These are phyloP conservation scores for Phyllachora maydis DNA, from an alignment of 2,329 filamentous ascomycete species.

Conservation along the genomic window DNA sequence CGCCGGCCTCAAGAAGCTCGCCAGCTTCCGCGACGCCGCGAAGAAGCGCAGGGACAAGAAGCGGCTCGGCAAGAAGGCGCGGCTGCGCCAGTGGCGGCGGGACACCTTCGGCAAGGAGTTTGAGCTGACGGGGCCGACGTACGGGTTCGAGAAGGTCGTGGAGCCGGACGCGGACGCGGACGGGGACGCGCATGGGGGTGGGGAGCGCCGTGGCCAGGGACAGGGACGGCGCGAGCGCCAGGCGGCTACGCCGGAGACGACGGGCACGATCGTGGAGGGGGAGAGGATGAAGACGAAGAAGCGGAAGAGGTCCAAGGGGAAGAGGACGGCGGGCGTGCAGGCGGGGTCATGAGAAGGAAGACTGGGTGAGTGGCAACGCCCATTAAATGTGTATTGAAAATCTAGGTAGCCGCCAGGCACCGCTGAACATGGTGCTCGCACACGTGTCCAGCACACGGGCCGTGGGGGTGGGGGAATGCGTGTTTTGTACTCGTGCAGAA, in stretches of 20 bases:
- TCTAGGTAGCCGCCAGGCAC: too few relatives aligned
- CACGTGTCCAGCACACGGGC: too few relatives aligned
- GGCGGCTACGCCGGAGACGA: constrained; percentile 4
- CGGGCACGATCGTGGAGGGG: constrained; percentile 4
- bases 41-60: constrained; percentile 85
- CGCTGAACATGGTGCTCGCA: too few relatives aligned
- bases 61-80: constrained; percentile 76
- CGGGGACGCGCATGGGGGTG: constrained; percentile 5
- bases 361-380: neutral
- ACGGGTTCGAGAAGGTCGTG: constrained; percentile 25
- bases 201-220: too few relatives aligned
- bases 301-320: constrained; percentile 14
- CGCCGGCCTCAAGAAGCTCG: constrained; percentile 86
- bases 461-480: too few relatives aligned
- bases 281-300: constrained; percentile 11
- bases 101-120: constrained; percentile 40
- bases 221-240: too few relatives aligned
- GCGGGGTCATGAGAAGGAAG: constrained; percentile 9
- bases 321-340: constrained; percentile 12
- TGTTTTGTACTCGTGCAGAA: neutral
- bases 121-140: constrained; percentile 33
- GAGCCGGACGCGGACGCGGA: constrained; percentile 9
- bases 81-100: constrained; percentile 66
- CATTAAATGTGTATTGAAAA: too few relatives aligned
- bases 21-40: constrained; percentile 67